Base-by-base conservation (phyloP, 2,329 filamentous ascomycete genomes). In the Lasiodiplodia citricola region DNA sequence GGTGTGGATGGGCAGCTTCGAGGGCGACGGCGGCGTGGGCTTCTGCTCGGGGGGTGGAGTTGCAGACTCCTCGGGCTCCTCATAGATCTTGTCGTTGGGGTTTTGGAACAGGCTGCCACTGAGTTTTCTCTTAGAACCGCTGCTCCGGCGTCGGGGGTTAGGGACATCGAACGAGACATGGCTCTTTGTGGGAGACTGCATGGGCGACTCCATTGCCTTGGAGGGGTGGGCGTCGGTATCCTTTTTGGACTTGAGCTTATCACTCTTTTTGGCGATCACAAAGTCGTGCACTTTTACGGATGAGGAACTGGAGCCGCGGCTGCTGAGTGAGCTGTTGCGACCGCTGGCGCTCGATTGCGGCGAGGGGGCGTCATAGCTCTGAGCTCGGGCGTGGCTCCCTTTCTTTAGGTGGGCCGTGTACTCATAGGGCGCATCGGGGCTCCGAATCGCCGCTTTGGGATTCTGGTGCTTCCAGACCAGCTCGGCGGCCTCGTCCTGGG, bases 61-160 rank as follows among this genome's bases (percentile, higher is more conserved):
- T 23, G 78, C 71, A 55, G 79, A 75, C 23, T 75, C 71, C 74
- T 92, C 88, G 0, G 93, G 92, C 77, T 97, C 95, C 78, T 97
- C 94, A 85, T 93, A 97, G 70, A 97, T 94, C 75, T 92, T 90
- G 76, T 94, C 91, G 41, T 90, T 88, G 1, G 90, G 91, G 70
- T 88, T 87, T 72, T 85, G 84, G 76, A 93, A 94, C 1, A 89
- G 87, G 66, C 85, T 87, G 72, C 90, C 90, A 76, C 90, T 93
- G 74, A 90, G 86, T 72, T 92, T 91, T 70, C 91, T 86, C 79
- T 87, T 90, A 74, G 88, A 84, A 73, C 89, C 91, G 74, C 88
- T 91, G 71, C 89, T 89, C 41, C 86, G 87, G 51, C 87, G 84
- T 28, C 83, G 21, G 35, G 60, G 21, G 28, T 54, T 51, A 16